Conservation (phyloP, 2,329 filamentous ascomycete species). For the Talaromyces sp. region DNA sequence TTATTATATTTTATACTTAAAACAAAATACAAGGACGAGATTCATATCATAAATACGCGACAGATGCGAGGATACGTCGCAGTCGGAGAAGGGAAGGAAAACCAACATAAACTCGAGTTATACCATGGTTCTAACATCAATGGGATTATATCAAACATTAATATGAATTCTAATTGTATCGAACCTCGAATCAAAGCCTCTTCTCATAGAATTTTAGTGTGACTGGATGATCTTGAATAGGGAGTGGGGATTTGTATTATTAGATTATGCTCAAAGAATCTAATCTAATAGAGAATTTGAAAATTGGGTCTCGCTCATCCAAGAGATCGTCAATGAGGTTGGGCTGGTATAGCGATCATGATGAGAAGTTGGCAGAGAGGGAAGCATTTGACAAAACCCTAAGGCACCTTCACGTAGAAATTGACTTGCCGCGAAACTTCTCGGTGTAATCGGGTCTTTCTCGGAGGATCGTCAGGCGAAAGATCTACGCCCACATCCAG, state of each 20-base stretch:
- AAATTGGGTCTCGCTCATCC: neutral
- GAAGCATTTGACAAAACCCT: too few relatives aligned
- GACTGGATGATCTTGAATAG: neutral
- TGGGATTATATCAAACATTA: neutral
- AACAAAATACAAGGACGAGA: neutral
- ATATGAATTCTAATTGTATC: neutral
- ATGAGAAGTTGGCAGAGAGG: too few relatives aligned
- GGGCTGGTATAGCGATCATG: neutral
- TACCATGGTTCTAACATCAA: neutral
- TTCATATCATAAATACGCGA: neutral
- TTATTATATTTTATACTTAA: neutral
- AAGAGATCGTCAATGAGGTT: neutral
- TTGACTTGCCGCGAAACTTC: too few relatives aligned
- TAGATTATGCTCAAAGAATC: neutral
- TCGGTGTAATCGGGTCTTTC: too few relatives aligned
- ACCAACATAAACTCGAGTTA: neutral
- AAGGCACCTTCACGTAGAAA: too few relatives aligned
- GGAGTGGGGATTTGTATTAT: neutral
- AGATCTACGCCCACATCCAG: too few relatives aligned
- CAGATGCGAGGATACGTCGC: neutral
- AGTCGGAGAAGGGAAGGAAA: neutral
- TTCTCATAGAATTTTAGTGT: neutral
- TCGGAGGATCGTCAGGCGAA: too few relatives aligned
- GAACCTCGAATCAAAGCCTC: neutral
- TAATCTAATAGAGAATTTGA: neutral